phyloP scores from a whole-genome alignment of 352 stramenopile genomes.

The Phytophthora idaei region DNA sequence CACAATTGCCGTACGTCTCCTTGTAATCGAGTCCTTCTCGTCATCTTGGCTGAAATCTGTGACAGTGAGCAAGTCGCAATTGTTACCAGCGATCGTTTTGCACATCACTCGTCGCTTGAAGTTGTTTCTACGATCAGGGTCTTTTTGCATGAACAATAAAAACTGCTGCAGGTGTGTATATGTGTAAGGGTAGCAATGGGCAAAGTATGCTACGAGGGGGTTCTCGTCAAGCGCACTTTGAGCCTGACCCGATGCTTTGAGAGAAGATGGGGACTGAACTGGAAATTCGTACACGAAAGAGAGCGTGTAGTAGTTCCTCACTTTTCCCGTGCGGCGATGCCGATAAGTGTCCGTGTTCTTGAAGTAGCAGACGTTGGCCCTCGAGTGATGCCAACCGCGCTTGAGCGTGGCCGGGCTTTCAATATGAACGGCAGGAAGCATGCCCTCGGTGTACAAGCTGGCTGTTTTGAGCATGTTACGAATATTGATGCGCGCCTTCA shows the following conservation, averaged over 20 bases:
- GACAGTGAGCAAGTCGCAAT: constrained; percentile 90
- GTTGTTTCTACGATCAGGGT: constrained; percentile 49
- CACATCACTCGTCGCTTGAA: constrained; percentile 74
- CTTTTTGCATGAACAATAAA: constrained; percentile 58
- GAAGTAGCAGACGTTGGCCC: constrained; percentile 86
- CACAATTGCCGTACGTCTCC: constrained; percentile 64
- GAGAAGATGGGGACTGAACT: constrained; percentile 8
- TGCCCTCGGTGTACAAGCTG: constrained; percentile 89
- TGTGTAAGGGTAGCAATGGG: constrained; percentile 87
- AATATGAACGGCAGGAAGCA: constrained; percentile 81
- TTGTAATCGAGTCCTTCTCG: constrained; percentile 29
- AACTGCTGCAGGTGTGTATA: constrained; percentile 75
- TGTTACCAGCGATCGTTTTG: constrained; percentile 85
- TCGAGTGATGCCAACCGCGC: constrained; percentile 75
- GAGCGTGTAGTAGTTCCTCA: constrained; percentile 70
- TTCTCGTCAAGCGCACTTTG: constrained; percentile 20
- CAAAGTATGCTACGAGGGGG: constrained; percentile 65
- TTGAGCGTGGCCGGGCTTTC: constrained; percentile 22
- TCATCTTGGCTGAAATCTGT: constrained; percentile 77
- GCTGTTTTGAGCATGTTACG: constrained; percentile 87
- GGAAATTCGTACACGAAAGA: constrained; percentile 80
- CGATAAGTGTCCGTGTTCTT: constrained; percentile 76
- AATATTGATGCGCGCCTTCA: constrained; percentile 83
- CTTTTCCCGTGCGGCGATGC: constrained; percentile 51
- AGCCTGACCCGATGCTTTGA: background rate